phyloP scores from a whole-genome alignment of 169 alveolate species.

The Perkinsus chesapeaki region DNA sequence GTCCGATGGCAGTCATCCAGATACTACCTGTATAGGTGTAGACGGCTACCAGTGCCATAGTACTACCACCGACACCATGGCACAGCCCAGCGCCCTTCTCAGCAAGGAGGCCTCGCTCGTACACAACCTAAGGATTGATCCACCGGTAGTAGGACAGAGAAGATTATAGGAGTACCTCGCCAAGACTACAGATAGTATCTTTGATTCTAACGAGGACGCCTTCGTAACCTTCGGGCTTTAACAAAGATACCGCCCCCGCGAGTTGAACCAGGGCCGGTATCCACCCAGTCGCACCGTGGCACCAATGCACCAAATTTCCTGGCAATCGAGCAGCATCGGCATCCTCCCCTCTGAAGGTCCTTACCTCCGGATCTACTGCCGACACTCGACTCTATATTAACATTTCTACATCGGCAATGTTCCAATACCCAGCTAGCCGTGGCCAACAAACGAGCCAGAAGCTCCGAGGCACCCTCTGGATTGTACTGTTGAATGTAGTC shows the following conservation, averaged over 20 bases:
- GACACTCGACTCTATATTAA: neutral
- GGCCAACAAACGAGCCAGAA: neutral
- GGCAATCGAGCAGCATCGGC: no score
- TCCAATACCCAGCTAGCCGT: neutral
- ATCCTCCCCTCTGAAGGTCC: no score
- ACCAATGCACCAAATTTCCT: neutral
- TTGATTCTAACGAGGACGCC: neutral
- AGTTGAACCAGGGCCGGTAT: neutral
- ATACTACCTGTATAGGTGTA: neutral
- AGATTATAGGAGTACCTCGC: neutral
- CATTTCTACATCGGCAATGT: neutral
- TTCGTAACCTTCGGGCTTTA: neutral
- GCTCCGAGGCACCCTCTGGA: neutral
- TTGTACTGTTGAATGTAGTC: neutral
- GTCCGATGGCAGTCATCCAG: neutral
- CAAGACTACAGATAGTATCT: neutral
- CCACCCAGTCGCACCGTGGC: neutral
- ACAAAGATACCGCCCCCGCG: neutral
- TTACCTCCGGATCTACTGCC: neutral
- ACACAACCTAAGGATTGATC: neutral
- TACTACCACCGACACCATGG: neutral
- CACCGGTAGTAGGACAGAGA: neutral
- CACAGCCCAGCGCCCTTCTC: neutral
- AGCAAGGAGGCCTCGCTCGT: neutral
- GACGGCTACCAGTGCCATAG: neutral